Conservation (phyloP, 2,329 filamentous ascomycete genomes). For the Leptographium wingfieldii region DNA sequence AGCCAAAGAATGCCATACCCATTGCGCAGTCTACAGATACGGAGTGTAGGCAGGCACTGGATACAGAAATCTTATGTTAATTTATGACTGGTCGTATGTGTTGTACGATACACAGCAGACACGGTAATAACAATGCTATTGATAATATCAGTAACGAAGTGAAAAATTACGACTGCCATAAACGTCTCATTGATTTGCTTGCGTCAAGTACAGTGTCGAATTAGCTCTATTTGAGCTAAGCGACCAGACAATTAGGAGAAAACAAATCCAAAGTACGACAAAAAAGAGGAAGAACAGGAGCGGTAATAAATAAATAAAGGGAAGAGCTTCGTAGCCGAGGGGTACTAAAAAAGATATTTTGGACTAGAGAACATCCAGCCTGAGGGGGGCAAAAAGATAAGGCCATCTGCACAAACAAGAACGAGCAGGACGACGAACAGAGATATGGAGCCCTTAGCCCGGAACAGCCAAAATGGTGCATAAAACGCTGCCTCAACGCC, state of each 20-base stretch:
- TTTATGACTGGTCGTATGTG: neutral
- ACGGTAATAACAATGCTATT: neutral
- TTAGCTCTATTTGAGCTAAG: neutral
- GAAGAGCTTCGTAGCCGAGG: slow-evolving; percentile 10
- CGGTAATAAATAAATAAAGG: neutral
- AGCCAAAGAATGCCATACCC: neutral
- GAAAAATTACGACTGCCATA: neutral
- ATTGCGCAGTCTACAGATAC: neutral
- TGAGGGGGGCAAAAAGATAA: slow-evolving; percentile 16
- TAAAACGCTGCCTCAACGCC: neutral
- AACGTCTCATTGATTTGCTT: slow-evolving; percentile 11
- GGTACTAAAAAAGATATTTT: slow-evolving; percentile 31
- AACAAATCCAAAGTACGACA: neutral
- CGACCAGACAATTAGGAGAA: neutral
- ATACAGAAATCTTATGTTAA: neutral
- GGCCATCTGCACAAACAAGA: slow-evolving; percentile 22
- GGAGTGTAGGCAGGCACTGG: neutral
- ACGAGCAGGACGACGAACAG: slow-evolving; percentile 1
- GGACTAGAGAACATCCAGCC: slow-evolving; percentile 24
- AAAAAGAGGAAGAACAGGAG: neutral
- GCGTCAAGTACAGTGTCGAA: neutral
- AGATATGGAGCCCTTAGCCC: neutral
- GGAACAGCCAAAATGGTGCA: neutral
- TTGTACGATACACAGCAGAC: neutral
- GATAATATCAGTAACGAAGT: neutral